Percentiles rank a stretch among this genome's conserved stretches.
These are phyloP conservation scores for Chlorencoelia australis DNA, from an alignment of 2,329 filamentous ascomycete genomes.

Conservation along the genomic window DNA sequence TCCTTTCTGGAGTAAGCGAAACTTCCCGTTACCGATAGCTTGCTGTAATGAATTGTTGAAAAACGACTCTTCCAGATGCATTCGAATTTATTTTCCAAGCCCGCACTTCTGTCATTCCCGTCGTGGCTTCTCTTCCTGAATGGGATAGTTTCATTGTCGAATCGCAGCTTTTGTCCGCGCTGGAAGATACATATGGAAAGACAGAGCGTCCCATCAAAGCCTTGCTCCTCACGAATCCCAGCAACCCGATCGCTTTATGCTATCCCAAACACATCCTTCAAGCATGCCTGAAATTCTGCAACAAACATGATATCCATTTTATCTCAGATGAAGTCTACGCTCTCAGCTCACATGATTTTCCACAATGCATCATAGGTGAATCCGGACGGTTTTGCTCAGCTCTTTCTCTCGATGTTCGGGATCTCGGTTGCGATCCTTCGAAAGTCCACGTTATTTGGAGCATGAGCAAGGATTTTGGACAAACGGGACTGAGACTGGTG, in stretches of 20 bases:
- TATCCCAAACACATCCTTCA: not conserved
- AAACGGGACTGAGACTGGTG: not conserved
- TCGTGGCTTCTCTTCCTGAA: not conserved
- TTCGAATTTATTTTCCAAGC: not conserved
- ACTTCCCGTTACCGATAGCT: not conserved
- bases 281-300: constrained; percentile 2
- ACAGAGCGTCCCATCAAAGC: not conserved
- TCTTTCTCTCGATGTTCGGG: not conserved
- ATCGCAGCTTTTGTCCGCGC: too few relatives aligned
- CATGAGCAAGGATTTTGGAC: constrained; percentile 2
- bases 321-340: constrained; percentile 4
- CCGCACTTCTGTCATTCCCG: too few relatives aligned
- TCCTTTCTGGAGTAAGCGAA: not conserved
- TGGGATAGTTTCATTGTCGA: not conserved
- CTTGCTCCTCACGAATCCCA: not conserved
- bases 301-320: constrained; percentile 2
- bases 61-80: not conserved
- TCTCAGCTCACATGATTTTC: not conserved
- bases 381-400: not conserved
- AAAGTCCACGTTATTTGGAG: constrained; percentile 1
- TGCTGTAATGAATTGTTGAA: not conserved
- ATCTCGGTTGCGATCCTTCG: not conserved
- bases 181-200: too few relatives aligned
- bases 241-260: constrained; percentile 1
- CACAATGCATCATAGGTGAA: not conserved